phyloP scores from a whole-genome alignment of 2,329 filamentous ascomycete genomes.

The Fusarium duplospermum region DNA sequence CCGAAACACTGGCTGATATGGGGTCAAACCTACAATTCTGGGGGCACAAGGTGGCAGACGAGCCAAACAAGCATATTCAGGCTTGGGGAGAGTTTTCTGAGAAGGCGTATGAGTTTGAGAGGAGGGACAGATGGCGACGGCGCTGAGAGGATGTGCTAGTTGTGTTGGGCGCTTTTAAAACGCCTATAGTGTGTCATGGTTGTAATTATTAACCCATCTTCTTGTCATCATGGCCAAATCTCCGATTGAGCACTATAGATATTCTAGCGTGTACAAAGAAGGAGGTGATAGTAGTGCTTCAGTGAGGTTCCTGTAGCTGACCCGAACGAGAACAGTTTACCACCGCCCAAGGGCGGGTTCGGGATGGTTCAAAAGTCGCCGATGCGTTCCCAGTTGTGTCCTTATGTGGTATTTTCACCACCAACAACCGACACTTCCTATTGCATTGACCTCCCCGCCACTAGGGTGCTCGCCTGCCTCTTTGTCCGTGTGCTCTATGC shows the following conservation, averaged over 20 bases:
- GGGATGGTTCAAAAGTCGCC: background rate
- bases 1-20: background rate
- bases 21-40: background rate
- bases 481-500: background rate
- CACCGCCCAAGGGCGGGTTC: background rate
- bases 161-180: background rate
- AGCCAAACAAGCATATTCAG: background rate
- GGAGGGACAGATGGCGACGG: background rate
- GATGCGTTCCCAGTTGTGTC: too few species aligned
- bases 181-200: background rate
- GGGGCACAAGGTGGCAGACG: background rate
- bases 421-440: background rate
- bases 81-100: background rate
- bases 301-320: background rate
- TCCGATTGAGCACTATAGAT: background rate
- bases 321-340: too few species aligned
- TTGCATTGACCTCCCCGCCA: background rate
- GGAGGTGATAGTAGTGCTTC: background rate
- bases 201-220: background rate
- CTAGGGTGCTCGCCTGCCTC: background rate
- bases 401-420: too few species aligned
- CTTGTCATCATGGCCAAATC: background rate
- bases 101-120: background rate
- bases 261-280: background rate
- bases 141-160: background rate